Evolutionary conservation across 805 yeast species (phyloP).

Genomic region (Debaryomyces prosopidis): DNA sequence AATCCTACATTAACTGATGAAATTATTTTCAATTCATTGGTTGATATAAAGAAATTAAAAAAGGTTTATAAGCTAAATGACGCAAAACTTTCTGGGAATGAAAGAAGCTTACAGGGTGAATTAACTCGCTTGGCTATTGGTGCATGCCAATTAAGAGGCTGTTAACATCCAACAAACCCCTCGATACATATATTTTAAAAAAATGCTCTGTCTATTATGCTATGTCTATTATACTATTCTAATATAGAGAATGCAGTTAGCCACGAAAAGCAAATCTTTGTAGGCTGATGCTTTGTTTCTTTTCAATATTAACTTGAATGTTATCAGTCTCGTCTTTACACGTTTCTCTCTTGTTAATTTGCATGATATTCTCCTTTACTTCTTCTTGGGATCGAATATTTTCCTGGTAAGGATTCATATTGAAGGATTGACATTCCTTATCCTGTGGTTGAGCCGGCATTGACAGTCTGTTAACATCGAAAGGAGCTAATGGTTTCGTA

Average conservation of each 20-base stretch:
- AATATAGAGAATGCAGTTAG: slow-evolving; percentile 1
- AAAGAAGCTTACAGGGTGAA: slow-evolving; percentile 15
- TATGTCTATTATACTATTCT: background rate
- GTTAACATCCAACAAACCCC: slow-evolving; percentile 8
- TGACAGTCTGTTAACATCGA: background rate
- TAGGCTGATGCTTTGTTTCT: background rate
- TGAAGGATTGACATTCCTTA: too few species aligned
- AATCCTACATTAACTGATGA: slow-evolving; percentile 24
- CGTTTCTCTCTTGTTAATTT: too few species aligned
- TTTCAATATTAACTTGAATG: background rate
- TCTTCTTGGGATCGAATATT: too few species aligned
- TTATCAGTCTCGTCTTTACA: background rate
- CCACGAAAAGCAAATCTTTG: slow-evolving; percentile 19
- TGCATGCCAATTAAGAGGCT: slow-evolving; percentile 51
- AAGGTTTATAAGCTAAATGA: slow-evolving; percentile 40
- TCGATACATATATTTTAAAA: background rate
- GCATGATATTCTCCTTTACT: too few species aligned
- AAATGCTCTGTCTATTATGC: background rate
- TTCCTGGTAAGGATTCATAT: too few species aligned
- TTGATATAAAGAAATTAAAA: slow-evolving; percentile 30
- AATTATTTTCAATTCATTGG: slow-evolving; percentile 12
- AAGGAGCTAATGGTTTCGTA: background rate
- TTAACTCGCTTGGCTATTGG: slow-evolving; percentile 47
- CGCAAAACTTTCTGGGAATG: slow-evolving; percentile 16
- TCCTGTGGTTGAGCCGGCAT: too few species aligned